A percentile compares a stretch with the other conserved stretches of the same genome.
Evolutionary conservation across 2,329 filamentous ascomycete genomes (phyloP).

Genomic region (Fusarium decemcellulare): DNA sequence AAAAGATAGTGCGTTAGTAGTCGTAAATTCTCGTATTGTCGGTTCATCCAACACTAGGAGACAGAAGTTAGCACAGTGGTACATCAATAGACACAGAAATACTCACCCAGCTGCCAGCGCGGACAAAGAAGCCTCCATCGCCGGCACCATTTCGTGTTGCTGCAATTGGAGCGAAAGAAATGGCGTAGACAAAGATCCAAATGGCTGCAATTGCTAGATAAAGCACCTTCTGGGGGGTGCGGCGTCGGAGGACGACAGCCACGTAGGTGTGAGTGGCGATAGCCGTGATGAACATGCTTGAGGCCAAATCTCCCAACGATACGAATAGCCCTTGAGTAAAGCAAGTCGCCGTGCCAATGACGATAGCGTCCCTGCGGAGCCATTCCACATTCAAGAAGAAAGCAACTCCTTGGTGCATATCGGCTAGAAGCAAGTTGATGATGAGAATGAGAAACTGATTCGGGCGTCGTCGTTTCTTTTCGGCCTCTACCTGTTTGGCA

Average conservation of each 20-base stretch:
- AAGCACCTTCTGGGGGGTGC: conserved; percentile 65
- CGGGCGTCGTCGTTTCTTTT: conserved; percentile 54
- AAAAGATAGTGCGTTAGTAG: conserved; percentile 75
- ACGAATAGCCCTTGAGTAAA: conserved; percentile 78
- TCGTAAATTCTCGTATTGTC: conserved; percentile 66
- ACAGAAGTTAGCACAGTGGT: conserved; percentile 12
- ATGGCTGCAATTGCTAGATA: conserved; percentile 61
- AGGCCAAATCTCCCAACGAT: conserved; percentile 75
- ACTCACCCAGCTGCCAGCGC: conserved; percentile 74
- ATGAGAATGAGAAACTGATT: conserved; percentile 81
- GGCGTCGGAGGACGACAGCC: conserved; percentile 70
- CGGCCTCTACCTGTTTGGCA: neutral
- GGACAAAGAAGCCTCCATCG: conserved; percentile 69
- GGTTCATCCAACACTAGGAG: conserved; percentile 73
- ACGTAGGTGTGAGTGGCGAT: conserved; percentile 79
- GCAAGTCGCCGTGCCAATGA: conserved; percentile 69
- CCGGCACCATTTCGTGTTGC: conserved; percentile 58
- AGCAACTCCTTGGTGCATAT: conserved; percentile 75
- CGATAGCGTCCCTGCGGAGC: conserved; percentile 67
- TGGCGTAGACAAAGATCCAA: conserved; percentile 73
- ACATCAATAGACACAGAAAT: accelerated
- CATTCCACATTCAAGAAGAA: conserved; percentile 75
- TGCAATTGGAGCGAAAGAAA: conserved; percentile 67
- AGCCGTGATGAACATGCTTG: conserved; percentile 75
- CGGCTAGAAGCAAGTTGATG: conserved; percentile 77